Conservation (phyloP, 176 grass and related monocot species). For the Tuctoria greenei region DNA sequence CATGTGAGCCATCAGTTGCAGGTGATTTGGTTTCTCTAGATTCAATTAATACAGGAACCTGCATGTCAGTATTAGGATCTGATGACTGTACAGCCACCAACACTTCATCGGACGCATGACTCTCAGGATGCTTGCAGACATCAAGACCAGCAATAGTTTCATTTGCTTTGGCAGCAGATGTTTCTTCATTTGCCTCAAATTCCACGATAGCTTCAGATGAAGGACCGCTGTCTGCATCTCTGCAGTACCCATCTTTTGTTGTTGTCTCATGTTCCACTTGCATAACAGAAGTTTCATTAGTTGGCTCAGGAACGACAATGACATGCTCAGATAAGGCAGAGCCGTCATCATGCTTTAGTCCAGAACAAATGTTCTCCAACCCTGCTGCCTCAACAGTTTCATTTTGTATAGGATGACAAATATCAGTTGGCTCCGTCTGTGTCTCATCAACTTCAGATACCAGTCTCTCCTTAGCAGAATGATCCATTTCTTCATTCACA, state of each 20-base stretch:
- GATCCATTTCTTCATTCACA: neutral
- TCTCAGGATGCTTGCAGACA: neutral
- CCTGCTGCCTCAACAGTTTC: neutral
- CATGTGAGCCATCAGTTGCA: slow-evolving; percentile 21
- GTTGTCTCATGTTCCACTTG: slow-evolving; percentile 18
- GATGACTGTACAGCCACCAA: neutral
- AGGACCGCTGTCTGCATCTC: neutral
- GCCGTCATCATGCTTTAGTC: neutral
- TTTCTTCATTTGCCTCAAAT: slow-evolving; percentile 24
- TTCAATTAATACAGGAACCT: slow-evolving; percentile 6
- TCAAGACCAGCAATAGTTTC: neutral
- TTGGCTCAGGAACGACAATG: neutral
- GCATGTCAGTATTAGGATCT: slow-evolving; percentile 7
- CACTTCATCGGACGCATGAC: slow-evolving; percentile 11
- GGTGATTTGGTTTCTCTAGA: neutral
- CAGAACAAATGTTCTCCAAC: slow-evolving; percentile 2
- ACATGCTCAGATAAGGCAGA: slow-evolving; percentile 5
- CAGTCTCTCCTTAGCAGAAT: slow-evolving; percentile 1
- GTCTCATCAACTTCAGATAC: neutral
- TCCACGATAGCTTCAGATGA: slow-evolving; percentile 8
- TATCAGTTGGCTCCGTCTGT: neutral
- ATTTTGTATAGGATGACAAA: neutral
- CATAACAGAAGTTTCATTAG: slow-evolving; percentile 27
- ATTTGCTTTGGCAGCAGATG: slow-evolving; percentile 1
- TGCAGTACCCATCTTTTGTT: neutral